Base-by-base conservation (phyloP, 2,329 filamentous ascomycete genomes). In the Exutisphaerella laricina region DNA sequence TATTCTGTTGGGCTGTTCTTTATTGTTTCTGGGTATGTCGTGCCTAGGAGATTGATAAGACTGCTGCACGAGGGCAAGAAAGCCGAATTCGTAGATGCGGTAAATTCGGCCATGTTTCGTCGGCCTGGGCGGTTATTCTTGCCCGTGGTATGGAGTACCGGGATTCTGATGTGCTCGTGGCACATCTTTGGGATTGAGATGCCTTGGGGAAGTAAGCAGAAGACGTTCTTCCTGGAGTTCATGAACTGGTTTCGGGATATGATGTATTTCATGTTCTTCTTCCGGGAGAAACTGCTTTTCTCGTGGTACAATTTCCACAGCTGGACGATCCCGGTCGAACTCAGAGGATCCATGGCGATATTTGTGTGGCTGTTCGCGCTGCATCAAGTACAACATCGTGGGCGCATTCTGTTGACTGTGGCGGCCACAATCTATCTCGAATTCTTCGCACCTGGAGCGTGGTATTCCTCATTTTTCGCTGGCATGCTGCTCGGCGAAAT, bases 191-290 rank as follows among this genome's bases (percentile, higher is more conserved):
- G 69, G 3, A 64, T 76, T 39, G 71, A 66, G 60, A 63, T 67
- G 9, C 48, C 53, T 7, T 57, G 50, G 17, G 51, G 53, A 1
- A 30, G 38, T 13, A 37, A 62, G 17, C 60, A 72, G 47, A 51
- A 49, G 4, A 74, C 53, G 25, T 70, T 72, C 56, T 48, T 60
- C 8, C 68, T 67, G 8, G 77, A 81, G 50, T 46, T 77, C 2
- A 73, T 70, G 60, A 65, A 60, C 13, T 70, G 67, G 67, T 65
- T 69, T 36, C 58, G 56, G 43, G 77, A 84, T 58, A 69, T 77
- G 56, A 82, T 83, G 56, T 82, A 82, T 58, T 84, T 82, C 64
- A 82, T 74, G 62, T 84, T 80, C 58, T 59, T 82, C 30, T 84
- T 78, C 63, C 73, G 76, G 18, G 67, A 68, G 4, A 50, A 50